Conservation (phyloP, 164 flowering plant species). For the Buxus sempervirens region DNA sequence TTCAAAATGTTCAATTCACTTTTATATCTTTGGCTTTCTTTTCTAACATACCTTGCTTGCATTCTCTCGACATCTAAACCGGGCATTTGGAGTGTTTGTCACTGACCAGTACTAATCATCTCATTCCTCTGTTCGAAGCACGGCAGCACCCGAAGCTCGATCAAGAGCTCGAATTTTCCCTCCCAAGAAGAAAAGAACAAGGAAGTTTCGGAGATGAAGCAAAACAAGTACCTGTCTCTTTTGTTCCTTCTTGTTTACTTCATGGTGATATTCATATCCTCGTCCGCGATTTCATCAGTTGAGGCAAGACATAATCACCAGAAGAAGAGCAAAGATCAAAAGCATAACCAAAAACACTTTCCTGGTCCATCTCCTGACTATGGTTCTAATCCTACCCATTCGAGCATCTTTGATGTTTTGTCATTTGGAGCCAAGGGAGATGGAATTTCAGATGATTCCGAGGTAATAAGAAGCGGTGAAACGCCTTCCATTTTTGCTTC, state of each 20-base stretch:
- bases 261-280: slow-evolving; percentile 14
- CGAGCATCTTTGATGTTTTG: slow-evolving; percentile 41
- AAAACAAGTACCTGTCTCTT: slow-evolving; percentile 19
- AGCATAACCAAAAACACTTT: slow-evolving; percentile 32
- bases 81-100: too few relatives aligned
- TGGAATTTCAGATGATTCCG: slow-evolving; percentile 77
- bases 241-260: slow-evolving; percentile 19
- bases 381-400: slow-evolving; percentile 19
- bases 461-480: slow-evolving; percentile 27
- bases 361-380: slow-evolving; percentile 24
- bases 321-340: slow-evolving; percentile 32
- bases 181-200: slow-evolving; percentile 7
- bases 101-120: slow-evolving; percentile 29
- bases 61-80: too few relatives aligned
- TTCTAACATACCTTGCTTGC: too few relatives aligned
- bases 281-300: slow-evolving; percentile 21
- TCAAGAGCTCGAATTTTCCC: background rate
- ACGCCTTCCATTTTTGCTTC: too few relatives aligned
- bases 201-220: slow-evolving; percentile 27
- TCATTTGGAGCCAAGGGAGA: slow-evolving; percentile 82
- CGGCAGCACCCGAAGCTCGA: slow-evolving; percentile 8
- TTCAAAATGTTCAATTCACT: too few relatives aligned
- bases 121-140: slow-evolving; percentile 16
- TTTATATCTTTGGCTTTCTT: too few relatives aligned
- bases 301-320: slow-evolving; percentile 44